phyloP scores from a whole-genome alignment of 768 basidiomycete species.

The Suillus brevipes region DNA sequence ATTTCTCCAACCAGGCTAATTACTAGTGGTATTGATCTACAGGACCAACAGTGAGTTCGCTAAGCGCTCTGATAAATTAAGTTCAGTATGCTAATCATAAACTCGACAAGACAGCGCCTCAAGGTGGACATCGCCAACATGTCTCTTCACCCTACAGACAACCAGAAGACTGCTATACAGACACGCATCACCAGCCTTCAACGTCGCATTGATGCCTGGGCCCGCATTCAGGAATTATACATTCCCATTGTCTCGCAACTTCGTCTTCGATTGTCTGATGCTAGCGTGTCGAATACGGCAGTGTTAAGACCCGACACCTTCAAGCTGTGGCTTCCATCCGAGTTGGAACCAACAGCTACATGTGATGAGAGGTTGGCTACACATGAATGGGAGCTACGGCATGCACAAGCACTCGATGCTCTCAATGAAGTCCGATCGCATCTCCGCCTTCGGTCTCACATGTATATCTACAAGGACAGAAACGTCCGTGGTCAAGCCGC shows the following conservation, averaged over 20 bases:
- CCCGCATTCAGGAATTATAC: not conserved
- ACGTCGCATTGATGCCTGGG: not conserved
- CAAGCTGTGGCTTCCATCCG: not conserved
- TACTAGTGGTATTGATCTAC: too few species aligned
- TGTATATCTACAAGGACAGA: constrained; percentile 17
- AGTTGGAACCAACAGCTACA: not conserved
- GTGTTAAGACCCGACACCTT: not conserved
- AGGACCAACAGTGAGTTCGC: too few species aligned
- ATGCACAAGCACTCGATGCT: constrained; percentile 17
- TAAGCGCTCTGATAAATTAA: too few species aligned
- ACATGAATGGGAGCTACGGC: constrained; percentile 6
- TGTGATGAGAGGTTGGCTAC: not conserved
- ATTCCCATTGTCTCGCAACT: not conserved
- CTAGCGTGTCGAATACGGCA: not conserved
- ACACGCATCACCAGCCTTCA: not conserved
- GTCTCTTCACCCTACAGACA: not conserved
- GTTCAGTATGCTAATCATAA: too few species aligned
- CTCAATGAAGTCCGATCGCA: constrained; percentile 2
- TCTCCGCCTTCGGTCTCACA: constrained; percentile 9
- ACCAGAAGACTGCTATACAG: not conserved
- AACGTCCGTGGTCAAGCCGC: constrained; percentile 13
- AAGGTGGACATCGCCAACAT: too few species aligned
- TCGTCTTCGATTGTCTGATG: not conserved
- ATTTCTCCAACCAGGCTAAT: too few species aligned
- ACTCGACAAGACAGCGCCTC: too few species aligned